Base-by-base conservation (phyloP, 306 rosid genomes). In the Vicia sativa region DNA sequence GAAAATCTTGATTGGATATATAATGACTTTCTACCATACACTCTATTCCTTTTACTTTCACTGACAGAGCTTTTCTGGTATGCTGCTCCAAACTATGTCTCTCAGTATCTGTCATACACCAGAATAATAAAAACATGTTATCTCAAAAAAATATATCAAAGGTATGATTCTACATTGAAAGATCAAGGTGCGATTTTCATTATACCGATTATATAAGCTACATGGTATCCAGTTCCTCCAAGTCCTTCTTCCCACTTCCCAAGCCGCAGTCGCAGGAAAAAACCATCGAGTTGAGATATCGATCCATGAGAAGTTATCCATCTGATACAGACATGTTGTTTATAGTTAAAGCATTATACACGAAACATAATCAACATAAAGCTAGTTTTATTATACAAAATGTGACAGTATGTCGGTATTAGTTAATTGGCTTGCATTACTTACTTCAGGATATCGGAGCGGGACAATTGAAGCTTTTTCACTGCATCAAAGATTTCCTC, bases 211-310 rank as follows among this genome's bases (percentile, higher is more conserved):
- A 93, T 82, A 68, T 77, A 80, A 77, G 96, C 96, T 70, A 93
- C 97, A 73, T 85, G 74, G 78, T 93, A 93, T 76, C 95, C 89
- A 41, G 96, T 83, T 74, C 96, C 86, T 23, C 89, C 89, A 15
- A 72, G 80, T 16, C 90, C 97, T 80, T 82, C 91, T 88, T 90
- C 90, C 91, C 89, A 82, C 80, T 88, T 88, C 77, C 99, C 90
- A 16, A 93, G 89, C 87, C 95, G 81, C 71, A 93, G 70, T 18
- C 97, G 95, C 85, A 93, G 81, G 91, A 79, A 93, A 67, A 90
- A 82, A 18, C 97, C 99, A 21, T 87, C 87, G 4, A 93, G 91
- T 41, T 76, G 75, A 26, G 87, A 78, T 39, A 80, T 69, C 15
- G 95, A 65, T 59, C 45, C 71, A 35, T 42, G 68, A 69, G 87